Percentiles rank a stretch among this genome's conserved stretches.
These are phyloP conservation scores for Piloderma croceum DNA, from an alignment of 768 basidiomycete species.

Conservation along the genomic window DNA sequence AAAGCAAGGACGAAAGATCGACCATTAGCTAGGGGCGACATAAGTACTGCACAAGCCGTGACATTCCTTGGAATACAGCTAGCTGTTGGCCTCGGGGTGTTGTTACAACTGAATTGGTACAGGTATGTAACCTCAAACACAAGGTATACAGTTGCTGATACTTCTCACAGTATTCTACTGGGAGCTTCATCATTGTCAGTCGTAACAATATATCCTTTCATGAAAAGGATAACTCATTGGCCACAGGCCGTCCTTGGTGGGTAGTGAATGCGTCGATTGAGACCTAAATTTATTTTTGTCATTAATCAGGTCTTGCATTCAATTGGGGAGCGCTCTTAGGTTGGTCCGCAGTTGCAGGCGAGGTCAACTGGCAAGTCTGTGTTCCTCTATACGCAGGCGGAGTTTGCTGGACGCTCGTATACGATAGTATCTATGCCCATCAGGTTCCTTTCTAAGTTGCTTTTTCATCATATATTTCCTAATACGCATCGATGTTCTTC, in stretches of 20 bases:
- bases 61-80: slow-evolving; percentile 81
- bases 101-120: slow-evolving; percentile 92
- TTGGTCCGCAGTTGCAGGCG: slow-evolving; percentile 88
- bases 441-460: slow-evolving; percentile 50
- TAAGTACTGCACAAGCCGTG: slow-evolving; percentile 69
- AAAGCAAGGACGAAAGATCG: slow-evolving; percentile 81
- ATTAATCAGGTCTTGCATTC: slow-evolving; percentile 72
- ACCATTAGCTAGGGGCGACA: slow-evolving; percentile 80
- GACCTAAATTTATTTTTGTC: too few species aligned
- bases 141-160: neutral
- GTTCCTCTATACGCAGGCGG: slow-evolving; percentile 88
- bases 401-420: slow-evolving; percentile 90
- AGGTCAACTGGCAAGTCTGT: slow-evolving; percentile 76
- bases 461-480: slow-evolving; percentile 1
- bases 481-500: neutral
- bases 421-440: slow-evolving; percentile 97
- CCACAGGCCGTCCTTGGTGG: slow-evolving; percentile 91
- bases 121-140: slow-evolving; percentile 49
- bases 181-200: slow-evolving; percentile 88
- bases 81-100: slow-evolving; percentile 72
- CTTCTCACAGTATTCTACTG: slow-evolving; percentile 63
- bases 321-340: slow-evolving; percentile 97
- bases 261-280: slow-evolving; percentile 20
- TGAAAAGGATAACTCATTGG: slow-evolving; percentile 97
- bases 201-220: slow-evolving; percentile 87